Base-by-base conservation (phyloP, 75 land plant species). In the Selaginella moellendorffii region DNA sequence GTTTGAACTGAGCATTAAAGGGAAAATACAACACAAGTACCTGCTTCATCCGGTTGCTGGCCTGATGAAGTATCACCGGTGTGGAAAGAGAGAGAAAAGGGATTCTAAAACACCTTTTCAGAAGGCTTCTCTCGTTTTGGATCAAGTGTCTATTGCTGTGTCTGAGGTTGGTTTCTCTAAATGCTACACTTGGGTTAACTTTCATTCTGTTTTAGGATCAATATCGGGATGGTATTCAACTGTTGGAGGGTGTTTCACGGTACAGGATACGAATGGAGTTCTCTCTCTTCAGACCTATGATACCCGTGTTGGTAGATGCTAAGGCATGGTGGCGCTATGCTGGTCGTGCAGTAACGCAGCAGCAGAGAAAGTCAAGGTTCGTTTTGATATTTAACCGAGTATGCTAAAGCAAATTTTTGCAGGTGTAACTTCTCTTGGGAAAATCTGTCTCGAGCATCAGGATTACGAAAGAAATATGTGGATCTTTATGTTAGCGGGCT, bases 161-260 rank as follows among this genome's bases (percentile, higher is more conserved):
- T 81, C 87, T 52, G 96, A 93, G 98, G 98, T 36, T 36, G 46
- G 5, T 5, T 36, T 36, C 46, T 5, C 46, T 36, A 5, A 36
- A 5, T 36, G 14, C 5, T 36, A 36, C 5, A 36, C 46, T 5
- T 36, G 14, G 14, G 46, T 14, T 36, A 36, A 36, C 14, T 36
- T 36, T 14, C 5, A 5, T 5, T 36, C 14, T 36, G 14, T 36
- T 36, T 36, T 36, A 93, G 98, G 85, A 79, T 54, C 98, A 93
- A 51, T 93, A 93, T 71, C 80, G 87, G 76, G 98, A 93, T 80
- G 92, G 87, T 64, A 85, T 93, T 72, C 88, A 81, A 74, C 79
- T 93, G 17, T 65, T 88, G 28, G 98, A 93, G 63, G 80, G 73
- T n/a, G 52, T 88, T 62, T 88, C 98, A 61, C 81, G 79, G 58